Percentiles rank a stretch among this genome's conserved stretches.
These are phyloP conservation scores for Leccinum colubrinum DNA, from an alignment of 1,284 basidiomycete genomes.

Conservation along the genomic window DNA sequence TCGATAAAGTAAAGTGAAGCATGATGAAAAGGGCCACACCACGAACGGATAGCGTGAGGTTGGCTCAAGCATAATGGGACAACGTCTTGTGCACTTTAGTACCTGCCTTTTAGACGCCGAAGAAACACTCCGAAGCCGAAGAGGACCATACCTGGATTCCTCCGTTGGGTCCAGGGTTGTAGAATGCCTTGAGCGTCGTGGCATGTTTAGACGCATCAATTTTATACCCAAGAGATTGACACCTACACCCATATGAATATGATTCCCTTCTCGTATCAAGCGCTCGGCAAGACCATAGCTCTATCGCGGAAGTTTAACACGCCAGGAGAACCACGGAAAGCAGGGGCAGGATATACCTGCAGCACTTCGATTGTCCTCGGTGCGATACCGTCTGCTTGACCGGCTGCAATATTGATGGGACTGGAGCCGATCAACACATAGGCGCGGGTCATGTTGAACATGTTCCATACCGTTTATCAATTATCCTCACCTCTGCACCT, in stretches of 20 bases:
- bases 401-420: neutral
- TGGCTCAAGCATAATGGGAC: neutral
- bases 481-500: neutral
- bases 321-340: neutral
- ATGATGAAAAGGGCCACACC: neutral
- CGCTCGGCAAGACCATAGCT: neutral
- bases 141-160: neutral
- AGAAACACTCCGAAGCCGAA: neutral
- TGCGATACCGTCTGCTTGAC: neutral
- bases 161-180: neutral
- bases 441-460: neutral
- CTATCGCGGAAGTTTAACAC: neutral
- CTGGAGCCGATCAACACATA: neutral
- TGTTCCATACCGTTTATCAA: neutral
- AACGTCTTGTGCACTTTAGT: neutral
- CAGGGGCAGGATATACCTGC: neutral
- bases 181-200: neutral
- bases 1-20: neutral
- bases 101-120: neutral
- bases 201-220: neutral
- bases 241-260: neutral
- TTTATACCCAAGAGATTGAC: neutral
- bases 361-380: neutral
- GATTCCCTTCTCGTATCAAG: neutral
- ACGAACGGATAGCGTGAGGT: neutral